Evolutionary conservation across 768 basidiomycete species (phyloP).

Genomic region (Kondoa subrosea): DNA sequence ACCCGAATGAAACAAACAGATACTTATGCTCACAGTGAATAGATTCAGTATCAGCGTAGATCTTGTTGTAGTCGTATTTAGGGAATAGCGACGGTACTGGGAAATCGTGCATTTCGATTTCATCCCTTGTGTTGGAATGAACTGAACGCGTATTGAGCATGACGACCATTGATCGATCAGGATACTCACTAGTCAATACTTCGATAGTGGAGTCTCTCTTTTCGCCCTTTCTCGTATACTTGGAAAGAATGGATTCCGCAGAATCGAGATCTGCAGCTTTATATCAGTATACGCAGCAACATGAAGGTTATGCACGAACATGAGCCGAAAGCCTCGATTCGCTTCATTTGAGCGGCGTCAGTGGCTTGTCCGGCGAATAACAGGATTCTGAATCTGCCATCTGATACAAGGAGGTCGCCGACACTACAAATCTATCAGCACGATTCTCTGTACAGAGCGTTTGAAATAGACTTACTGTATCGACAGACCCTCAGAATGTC

Average conservation of each 20-base stretch:
- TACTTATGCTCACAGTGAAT: conserved; percentile 13
- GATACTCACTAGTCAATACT: conserved; percentile 30
- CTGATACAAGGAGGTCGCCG: conserved; percentile 17
- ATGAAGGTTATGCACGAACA: conserved; percentile 16
- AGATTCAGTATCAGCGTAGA: conserved; percentile 15
- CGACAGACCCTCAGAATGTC: conserved; percentile 17
- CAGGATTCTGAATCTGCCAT: conserved; percentile 23
- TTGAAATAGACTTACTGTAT: conserved; percentile 15
- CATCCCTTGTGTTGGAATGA: conserved; percentile 15
- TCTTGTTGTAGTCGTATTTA: conserved; percentile 20
- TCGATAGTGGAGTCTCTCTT: conserved; percentile 22
- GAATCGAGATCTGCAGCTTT: conserved; percentile 22
- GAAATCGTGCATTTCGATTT: conserved; percentile 20
- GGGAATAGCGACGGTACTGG: conserved; percentile 18
- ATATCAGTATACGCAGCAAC: not conserved
- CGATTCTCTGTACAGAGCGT: not conserved
- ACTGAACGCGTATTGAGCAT: conserved; percentile 2
- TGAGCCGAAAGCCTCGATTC: conserved; percentile 19
- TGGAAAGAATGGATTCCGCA: conserved; percentile 22
- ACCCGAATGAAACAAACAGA: not conserved
- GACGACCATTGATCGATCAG: not conserved
- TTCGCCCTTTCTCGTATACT: conserved; percentile 23
- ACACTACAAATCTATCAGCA: conserved; percentile 1
- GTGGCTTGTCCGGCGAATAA: conserved; percentile 25
- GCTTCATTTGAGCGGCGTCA: conserved; percentile 18